Conservation (phyloP, 208 protist genomes). For the Acanthamoeba lenticulata region DNA sequence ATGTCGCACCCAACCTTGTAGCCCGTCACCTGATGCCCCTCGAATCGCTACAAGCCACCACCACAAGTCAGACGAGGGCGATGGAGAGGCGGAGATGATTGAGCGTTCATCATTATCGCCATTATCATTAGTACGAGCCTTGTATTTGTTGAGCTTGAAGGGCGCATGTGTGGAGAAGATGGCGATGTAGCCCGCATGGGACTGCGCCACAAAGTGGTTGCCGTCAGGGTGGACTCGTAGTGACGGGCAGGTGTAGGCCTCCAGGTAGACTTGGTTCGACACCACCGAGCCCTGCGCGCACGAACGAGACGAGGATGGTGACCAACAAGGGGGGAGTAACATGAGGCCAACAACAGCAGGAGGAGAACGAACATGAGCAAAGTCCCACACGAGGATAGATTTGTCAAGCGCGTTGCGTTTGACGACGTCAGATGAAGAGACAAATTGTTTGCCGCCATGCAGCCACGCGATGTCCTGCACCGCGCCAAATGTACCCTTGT, state of each 20-base stretch:
- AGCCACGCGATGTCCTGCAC: constrained; percentile 28
- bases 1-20: constrained; percentile 1
- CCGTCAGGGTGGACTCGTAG: constrained; percentile 17
- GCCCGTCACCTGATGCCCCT: constrained; percentile 14
- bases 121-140: background rate
- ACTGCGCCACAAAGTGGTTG: constrained; percentile 13
- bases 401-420: constrained; percentile 62
- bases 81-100: background rate
- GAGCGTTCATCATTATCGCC: background rate
- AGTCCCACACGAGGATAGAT: constrained; percentile 59
- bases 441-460: constrained; percentile 10
- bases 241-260: constrained; percentile 25
- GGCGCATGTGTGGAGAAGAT: constrained; percentile 11
- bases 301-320: background rate
- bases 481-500: background rate
- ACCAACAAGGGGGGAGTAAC: background rate
- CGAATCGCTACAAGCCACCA: background rate
- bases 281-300: background rate
- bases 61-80: background rate
- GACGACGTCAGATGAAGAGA: background rate
- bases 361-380: background rate
- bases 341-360: background rate
- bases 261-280: constrained; percentile 58
- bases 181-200: constrained; percentile 41
- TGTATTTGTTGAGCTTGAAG: constrained; percentile 60